Base-by-base conservation (phyloP, 192 early-diverging fungal species). In the Rhizophlyctis rosea region DNA sequence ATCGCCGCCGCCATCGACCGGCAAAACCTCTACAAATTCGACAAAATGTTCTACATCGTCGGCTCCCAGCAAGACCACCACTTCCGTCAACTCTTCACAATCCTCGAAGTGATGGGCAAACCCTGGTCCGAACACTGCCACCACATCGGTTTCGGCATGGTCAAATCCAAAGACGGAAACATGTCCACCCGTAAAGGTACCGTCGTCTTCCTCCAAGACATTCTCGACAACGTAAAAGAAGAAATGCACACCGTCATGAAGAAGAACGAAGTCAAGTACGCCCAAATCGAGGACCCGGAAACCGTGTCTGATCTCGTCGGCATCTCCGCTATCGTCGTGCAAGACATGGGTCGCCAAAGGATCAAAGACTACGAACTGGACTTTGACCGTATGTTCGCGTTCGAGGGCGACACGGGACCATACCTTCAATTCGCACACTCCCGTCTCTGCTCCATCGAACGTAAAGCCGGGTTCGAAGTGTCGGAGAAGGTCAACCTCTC, bases 401-500 rank as follows among this genome's bases (percentile, higher is more conserved):
- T 96, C 67, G 94, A 98, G 73, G 97, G 97, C 67, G 92, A 96
- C 76, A 99, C 97, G 32, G 97, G 95, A n/a, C 96, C 96, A 23
- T 98, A 98, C 78, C 78, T 98, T 28, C 95, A 97, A 81, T 99
- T 96, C 71, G 89, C 95, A n/a, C 95, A 99, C 72, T 86, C 97
- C 32, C 95, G 97, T 70, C 78, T 96, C 34, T 92, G 90, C 77
- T 96, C 94, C 62, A 89, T 99, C 49, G 90, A 95, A 78, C 93
- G 95, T 21, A 59, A 54, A 13, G 71, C 71, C 52, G 61, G 39
- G 39, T 18, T 44, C 27, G n/a, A 4, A 4, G 7, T 4, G 13
- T 7, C 54, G 5, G 3, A 3, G 27, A 18, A 35, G 34, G 55
- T 60, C 21, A 53, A 97, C 61, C 60, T 92, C 56, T 68, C 71